A percentile compares a stretch with the other conserved stretches of the same genome.
Evolutionary conservation across 2,329 filamentous ascomycete species (phyloP).

Genomic region (Exophiala sp.): DNA sequence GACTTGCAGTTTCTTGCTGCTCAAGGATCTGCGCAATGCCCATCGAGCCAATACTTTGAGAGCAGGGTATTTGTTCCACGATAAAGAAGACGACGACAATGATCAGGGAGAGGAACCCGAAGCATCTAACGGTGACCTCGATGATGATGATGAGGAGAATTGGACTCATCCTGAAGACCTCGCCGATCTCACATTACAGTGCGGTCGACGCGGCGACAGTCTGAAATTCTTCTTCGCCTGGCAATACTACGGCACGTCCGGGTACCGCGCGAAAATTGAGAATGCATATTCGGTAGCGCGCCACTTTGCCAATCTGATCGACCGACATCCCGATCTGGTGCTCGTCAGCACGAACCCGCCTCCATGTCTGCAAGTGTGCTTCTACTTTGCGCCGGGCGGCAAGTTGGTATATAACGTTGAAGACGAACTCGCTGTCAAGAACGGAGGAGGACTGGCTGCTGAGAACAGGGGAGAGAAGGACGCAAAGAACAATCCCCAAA

Average conservation of each 20-base stretch:
- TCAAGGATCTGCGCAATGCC: conserved; percentile 68
- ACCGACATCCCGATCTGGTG: conserved; percentile 54
- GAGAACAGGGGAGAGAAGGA: conserved; percentile 8
- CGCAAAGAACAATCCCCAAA: conserved; percentile 30
- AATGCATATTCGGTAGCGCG: conserved; percentile 65
- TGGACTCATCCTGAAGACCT: conserved; percentile 71
- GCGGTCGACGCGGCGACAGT: conserved; percentile 76
- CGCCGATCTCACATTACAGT: conserved; percentile 88
- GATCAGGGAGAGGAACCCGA: not conserved
- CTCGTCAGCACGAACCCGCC: conserved; percentile 71
- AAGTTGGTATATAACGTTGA: conserved; percentile 33
- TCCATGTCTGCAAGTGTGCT: conserved; percentile 89
- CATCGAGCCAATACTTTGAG: conserved; percentile 78
- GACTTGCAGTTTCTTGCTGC: conserved; percentile 84
- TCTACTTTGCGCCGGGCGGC: conserved; percentile 68
- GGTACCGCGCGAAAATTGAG: conserved; percentile 66
- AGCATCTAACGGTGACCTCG: not conserved
- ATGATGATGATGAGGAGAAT: not conserved
- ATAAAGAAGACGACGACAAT: conserved; percentile 36
- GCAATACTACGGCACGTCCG: conserved; percentile 76
- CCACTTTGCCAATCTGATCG: conserved; percentile 59
- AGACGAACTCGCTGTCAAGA: not conserved
- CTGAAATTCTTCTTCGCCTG: conserved; percentile 84
- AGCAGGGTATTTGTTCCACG: conserved; percentile 80
- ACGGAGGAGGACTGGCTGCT: not conserved